Conservation (phyloP, 768 basidiomycete species). For the Candolleomyces eurysporus region DNA sequence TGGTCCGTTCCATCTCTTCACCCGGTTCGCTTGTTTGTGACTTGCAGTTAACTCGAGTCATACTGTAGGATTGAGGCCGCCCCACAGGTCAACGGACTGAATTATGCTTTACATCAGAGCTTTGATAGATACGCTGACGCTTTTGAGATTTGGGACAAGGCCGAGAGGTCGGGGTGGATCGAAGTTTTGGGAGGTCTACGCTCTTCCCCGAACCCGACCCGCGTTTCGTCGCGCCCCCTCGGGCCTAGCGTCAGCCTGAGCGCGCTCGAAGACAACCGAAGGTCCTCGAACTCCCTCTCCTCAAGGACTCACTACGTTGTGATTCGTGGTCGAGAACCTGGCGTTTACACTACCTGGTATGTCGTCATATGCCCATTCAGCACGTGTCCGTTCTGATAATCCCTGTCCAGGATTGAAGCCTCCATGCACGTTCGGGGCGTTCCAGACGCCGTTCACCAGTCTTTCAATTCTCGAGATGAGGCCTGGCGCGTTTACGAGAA, state of each 20-base stretch:
- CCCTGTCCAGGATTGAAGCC: conserved; percentile 1
- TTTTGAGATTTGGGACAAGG: not conserved
- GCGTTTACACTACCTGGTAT: conserved; percentile 34
- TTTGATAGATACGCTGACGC: not conserved
- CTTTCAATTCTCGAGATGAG: not conserved
- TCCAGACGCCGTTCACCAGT: not conserved
- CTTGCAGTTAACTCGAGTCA: not conserved
- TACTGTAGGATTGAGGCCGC: not conserved
- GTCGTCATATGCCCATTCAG: not conserved
- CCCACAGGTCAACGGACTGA: not conserved
- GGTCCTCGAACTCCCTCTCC: conserved; percentile 16
- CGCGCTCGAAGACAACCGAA: not conserved
- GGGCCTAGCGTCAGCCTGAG: not conserved
- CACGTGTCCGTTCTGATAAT: not conserved
- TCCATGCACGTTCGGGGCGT: not conserved
- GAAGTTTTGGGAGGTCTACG: not conserved
- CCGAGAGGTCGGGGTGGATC: not conserved
- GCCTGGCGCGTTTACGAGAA: not conserved
- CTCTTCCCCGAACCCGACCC: not conserved
- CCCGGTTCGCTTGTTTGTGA: not conserved
- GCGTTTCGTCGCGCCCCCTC: not conserved
- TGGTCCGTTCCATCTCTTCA: conserved; percentile 27
- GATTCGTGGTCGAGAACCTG: conserved; percentile 25
- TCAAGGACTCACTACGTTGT: conserved; percentile 37
- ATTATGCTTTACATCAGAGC: not conserved